Evolutionary conservation across 2,329 filamentous ascomycete genomes (phyloP).

Genomic region (Penicillium hordei): DNA sequence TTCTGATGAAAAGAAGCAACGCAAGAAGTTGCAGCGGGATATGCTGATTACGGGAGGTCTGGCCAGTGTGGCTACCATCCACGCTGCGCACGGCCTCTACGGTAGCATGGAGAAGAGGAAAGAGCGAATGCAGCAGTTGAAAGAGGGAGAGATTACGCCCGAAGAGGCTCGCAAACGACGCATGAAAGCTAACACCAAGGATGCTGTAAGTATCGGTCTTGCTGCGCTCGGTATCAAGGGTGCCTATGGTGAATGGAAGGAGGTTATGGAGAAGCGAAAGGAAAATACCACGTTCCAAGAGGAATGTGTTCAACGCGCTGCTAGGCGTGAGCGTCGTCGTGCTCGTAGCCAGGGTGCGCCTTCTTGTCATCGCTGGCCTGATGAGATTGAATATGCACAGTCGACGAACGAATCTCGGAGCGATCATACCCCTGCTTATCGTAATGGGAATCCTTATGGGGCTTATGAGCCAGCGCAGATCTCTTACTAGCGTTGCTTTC

Average conservation of each 20-base stretch:
- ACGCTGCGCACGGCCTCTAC: slow-evolving; percentile 66
- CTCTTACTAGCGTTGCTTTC: slow-evolving; percentile 16
- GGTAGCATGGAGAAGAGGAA: slow-evolving; percentile 64
- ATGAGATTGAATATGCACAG: slow-evolving; percentile 32
- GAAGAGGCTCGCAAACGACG: slow-evolving; percentile 64
- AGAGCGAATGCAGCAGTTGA: slow-evolving; percentile 59
- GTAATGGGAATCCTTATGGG: slow-evolving; percentile 19
- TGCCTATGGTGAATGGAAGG: slow-evolving; percentile 66
- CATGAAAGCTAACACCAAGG: slow-evolving; percentile 63
- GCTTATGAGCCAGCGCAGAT: slow-evolving; percentile 15
- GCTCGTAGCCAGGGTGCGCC: slow-evolving; percentile 24
- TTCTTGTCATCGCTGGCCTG: slow-evolving; percentile 25
- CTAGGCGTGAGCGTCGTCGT: slow-evolving; percentile 49
- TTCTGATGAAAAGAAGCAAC: slow-evolving; percentile 61
- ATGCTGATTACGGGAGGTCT: slow-evolving; percentile 65
- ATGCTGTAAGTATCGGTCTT: slow-evolving; percentile 66
- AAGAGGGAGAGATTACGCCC: slow-evolving; percentile 61
- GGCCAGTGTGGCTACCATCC: slow-evolving; percentile 67
- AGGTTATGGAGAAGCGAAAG: slow-evolving; percentile 62
- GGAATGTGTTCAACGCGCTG: slow-evolving; percentile 44
- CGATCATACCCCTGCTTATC: slow-evolving; percentile 7
- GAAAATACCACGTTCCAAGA: slow-evolving; percentile 56
- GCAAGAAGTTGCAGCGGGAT: slow-evolving; percentile 66
- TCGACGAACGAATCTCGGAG: slow-evolving; percentile 1
- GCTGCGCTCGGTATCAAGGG: slow-evolving; percentile 67